These are phyloP conservation scores for Prunus persica DNA, from an alignment of 306 rosid genomes.

Conservation along the genomic window Prunus_persica_NCBIv2 NC_034010.1:27402501-27403000, in stretches of 20 bases:
- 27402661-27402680: slow-evolving; percentile 1
- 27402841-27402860: background rate
- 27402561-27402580: background rate
- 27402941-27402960: background rate
- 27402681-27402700: slow-evolving; percentile 17
- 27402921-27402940: background rate
- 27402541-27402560: slow-evolving; percentile 10
- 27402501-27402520: slow-evolving; percentile 8
- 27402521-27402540: slow-evolving; percentile 16
- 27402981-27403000: background rate
- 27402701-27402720: slow-evolving; percentile 16
- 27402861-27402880: background rate
- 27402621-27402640: background rate
- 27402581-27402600: slow-evolving; percentile 4
- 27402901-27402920: background rate
- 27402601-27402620: slow-evolving; percentile 9
- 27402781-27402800: background rate
- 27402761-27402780: background rate
- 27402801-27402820: background rate
- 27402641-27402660: background rate
- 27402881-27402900: background rate
- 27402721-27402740: background rate
- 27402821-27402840: background rate
- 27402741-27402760: slow-evolving; percentile 12
- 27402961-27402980: background rate